Evolutionary conservation across 1,284 basidiomycete genomes (phyloP).

Genomic region (Heliocybe sulcata): DNA sequence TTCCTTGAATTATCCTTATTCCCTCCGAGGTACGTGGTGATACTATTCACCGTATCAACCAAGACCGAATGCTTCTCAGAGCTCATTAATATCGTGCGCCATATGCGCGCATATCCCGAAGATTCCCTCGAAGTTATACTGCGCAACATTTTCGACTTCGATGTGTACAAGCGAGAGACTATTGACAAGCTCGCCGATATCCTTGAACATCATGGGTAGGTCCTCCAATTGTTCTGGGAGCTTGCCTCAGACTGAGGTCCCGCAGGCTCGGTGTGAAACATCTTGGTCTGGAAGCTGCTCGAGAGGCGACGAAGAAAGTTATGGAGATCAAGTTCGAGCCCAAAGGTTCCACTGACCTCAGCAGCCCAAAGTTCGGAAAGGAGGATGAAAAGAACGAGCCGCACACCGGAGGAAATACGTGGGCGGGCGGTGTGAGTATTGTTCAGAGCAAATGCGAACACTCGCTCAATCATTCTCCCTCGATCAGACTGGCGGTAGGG

Average conservation of each 20-base stretch:
- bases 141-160: slow-evolving; percentile 63
- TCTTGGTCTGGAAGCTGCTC: slow-evolving; percentile 46
- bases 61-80: slow-evolving; percentile 28
- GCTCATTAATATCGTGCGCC: slow-evolving; percentile 55
- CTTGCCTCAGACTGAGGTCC: neutral
- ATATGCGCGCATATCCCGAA: slow-evolving; percentile 51
- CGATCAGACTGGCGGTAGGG: slow-evolving; percentile 56
- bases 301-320: slow-evolving; percentile 40
- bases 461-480: neutral
- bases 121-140: slow-evolving; percentile 49
- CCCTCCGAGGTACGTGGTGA: slow-evolving; percentile 42
- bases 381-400: slow-evolving; percentile 47
- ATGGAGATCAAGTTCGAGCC: slow-evolving; percentile 53
- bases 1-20: slow-evolving; percentile 55
- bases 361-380: slow-evolving; percentile 49
- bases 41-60: neutral
- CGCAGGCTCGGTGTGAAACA: slow-evolving; percentile 42
- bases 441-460: slow-evolving; percentile 1
- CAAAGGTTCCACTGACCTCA: slow-evolving; percentile 34
- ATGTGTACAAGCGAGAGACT: slow-evolving; percentile 56
- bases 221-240: neutral
- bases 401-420: slow-evolving; percentile 53
- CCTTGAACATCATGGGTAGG: slow-evolving; percentile 49
- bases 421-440: slow-evolving; percentile 49
- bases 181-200: slow-evolving; percentile 53